Evolutionary conservation across 345 rosid species (phyloP).

Genomic region (Gossypium rotundifolium): DNA sequence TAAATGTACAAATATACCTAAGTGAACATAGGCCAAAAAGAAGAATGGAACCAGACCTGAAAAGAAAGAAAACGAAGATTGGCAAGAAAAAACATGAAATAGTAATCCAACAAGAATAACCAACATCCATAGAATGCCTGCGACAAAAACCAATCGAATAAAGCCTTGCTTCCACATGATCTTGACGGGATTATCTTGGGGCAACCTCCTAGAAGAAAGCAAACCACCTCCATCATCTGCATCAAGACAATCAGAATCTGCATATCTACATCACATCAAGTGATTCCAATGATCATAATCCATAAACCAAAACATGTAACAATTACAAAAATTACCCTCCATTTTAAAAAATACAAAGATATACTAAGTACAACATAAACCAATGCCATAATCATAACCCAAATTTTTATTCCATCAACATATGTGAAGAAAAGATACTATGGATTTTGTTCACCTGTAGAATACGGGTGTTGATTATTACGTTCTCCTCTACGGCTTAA

Average conservation of each 20-base stretch:
- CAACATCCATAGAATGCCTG: constrained; percentile 78
- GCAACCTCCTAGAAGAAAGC: constrained; percentile 45
- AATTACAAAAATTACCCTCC: not conserved
- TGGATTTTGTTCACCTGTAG: constrained; percentile 33
- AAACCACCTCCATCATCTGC: constrained; percentile 49
- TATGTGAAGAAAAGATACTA: not conserved
- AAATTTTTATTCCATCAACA: not conserved
- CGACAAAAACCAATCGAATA: constrained; percentile 69
- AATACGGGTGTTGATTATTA: constrained; percentile 23
- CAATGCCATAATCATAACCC: not conserved
- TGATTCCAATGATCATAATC: not conserved
- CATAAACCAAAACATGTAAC: not conserved
- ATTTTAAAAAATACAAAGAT: not conserved
- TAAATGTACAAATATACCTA: not conserved
- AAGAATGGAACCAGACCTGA: constrained; percentile 44
- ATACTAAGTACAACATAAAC: not conserved
- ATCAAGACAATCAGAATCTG: constrained; percentile 7
- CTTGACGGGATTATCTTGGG: constrained; percentile 45
- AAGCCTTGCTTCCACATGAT: constrained; percentile 70
- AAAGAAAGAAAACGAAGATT: constrained; percentile 62
- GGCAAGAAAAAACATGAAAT: constrained; percentile 89
- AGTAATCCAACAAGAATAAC: constrained; percentile 62
- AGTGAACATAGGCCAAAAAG: not conserved
- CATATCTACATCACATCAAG: not conserved
- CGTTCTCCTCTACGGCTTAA: constrained; percentile 60